Percentiles rank a stretch among this genome's conserved stretches.
phyloP scores from a whole-genome alignment of 495 filamentous ascomycete species.

The Corynascus novoguineensis region DNA sequence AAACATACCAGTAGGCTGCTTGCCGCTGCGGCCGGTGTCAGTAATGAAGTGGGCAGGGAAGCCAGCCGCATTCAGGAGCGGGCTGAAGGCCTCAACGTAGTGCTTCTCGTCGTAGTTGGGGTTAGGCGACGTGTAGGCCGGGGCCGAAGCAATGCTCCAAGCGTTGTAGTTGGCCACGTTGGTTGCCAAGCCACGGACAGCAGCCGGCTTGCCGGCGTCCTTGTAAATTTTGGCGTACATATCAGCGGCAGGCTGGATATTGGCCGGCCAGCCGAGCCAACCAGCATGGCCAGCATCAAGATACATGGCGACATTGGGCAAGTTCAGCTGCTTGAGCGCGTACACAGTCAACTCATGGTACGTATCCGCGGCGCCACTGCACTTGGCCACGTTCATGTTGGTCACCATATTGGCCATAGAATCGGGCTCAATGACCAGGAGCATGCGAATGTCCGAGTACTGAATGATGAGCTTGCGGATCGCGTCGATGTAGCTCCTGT shows the following conservation, averaged over 20 bases:
- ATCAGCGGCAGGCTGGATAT: constrained; percentile 63
- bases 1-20: constrained; percentile 53
- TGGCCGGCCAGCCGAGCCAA: constrained; percentile 79
- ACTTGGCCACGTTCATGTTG: constrained; percentile 61
- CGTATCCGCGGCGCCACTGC: constrained; percentile 52
- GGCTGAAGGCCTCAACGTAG: constrained; percentile 62
- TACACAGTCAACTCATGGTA: constrained; percentile 68
- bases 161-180: constrained; percentile 79
- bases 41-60: constrained; percentile 68
- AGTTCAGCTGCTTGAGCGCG: constrained; percentile 61
- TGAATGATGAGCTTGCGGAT: constrained; percentile 52
- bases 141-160: constrained; percentile 40
- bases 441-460: constrained; percentile 49
- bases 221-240: constrained; percentile 63
- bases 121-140: constrained; percentile 43
- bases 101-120: constrained; percentile 62
- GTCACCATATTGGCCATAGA: constrained; percentile 76
- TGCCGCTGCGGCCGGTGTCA: constrained; percentile 63
- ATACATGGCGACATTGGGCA: constrained; percentile 78
- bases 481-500: constrained; percentile 68
- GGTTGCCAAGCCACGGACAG: constrained; percentile 68
- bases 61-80: constrained; percentile 54
- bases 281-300: constrained; percentile 75
- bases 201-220: constrained; percentile 55
- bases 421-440: constrained; percentile 66